A percentile compares a stretch with the other conserved stretches of the same genome.
Evolutionary conservation across 2,329 filamentous ascomycete genomes (phyloP).

Genomic region (Ilyonectria robusta): DNA sequence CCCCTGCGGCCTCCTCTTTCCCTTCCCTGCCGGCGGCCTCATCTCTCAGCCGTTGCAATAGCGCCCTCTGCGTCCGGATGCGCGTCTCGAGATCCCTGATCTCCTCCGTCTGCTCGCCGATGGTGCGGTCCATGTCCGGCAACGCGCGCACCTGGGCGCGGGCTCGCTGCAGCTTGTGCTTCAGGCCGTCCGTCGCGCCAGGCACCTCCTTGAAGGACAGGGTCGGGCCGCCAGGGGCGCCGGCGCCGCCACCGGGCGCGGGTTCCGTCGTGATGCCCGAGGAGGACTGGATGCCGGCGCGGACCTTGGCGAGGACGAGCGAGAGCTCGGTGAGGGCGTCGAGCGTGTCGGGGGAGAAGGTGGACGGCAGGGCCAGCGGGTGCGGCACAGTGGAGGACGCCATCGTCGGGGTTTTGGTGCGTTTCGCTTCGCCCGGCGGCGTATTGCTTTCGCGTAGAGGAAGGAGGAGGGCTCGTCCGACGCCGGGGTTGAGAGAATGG

Average conservation of each 20-base stretch:
- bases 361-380: slow-evolving; percentile 68
- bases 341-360: slow-evolving; percentile 85
- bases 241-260: slow-evolving; percentile 53
- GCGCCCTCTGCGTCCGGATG: slow-evolving; percentile 73
- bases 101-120: slow-evolving; percentile 80
- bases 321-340: slow-evolving; percentile 89
- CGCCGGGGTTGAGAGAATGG: neutral
- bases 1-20: slow-evolving; percentile 46
- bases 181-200: slow-evolving; percentile 82
- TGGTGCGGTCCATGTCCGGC: slow-evolving; percentile 77
- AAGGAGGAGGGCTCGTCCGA: neutral
- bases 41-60: slow-evolving; percentile 67
- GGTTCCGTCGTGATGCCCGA: slow-evolving; percentile 57
- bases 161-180: slow-evolving; percentile 87
- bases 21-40: slow-evolving; percentile 57
- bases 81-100: slow-evolving; percentile 75
- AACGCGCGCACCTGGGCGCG: slow-evolving; percentile 74
- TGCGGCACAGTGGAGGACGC: slow-evolving; percentile 53
- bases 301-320: slow-evolving; percentile 81
- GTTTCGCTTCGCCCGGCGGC: slow-evolving; percentile 21
- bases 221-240: slow-evolving; percentile 53
- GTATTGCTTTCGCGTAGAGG: neutral
- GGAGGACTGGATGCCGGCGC: slow-evolving; percentile 62
- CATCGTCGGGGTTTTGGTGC: slow-evolving; percentile 38
- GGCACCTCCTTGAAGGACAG: slow-evolving; percentile 81